phyloP scores from a whole-genome alignment of 139 green algal species.

The Tetradesmus obliquus region DNA sequence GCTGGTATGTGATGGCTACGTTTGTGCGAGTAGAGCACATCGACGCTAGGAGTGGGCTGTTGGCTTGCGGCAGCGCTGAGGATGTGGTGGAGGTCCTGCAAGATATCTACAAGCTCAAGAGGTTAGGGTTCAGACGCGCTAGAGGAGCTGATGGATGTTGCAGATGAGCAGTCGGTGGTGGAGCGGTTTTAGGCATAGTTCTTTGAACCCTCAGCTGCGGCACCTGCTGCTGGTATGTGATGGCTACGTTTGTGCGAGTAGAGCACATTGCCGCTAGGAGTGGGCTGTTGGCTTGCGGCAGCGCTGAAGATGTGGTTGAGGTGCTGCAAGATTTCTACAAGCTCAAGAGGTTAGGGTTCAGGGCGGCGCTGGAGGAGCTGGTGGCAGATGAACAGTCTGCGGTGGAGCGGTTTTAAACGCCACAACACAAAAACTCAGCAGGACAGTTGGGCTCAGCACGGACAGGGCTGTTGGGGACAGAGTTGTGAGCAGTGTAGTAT shows the following conservation, averaged over 20 bases:
- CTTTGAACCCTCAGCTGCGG: too few relatives aligned
- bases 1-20: too few relatives aligned
- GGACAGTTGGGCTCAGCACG: too few relatives aligned
- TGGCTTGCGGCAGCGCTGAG: background rate
- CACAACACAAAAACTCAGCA: too few relatives aligned
- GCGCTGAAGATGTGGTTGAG: background rate
- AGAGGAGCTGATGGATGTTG: background rate
- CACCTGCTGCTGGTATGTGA: too few relatives aligned
- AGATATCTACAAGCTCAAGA: conserved; percentile 40
- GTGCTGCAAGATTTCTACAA: conserved; percentile 34
- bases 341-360: conserved; percentile 41
- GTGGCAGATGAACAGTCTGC: background rate
- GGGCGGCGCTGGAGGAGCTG: conserved; percentile 17
- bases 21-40: too few relatives aligned
- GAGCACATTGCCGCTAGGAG: background rate
- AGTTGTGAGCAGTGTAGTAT: too few relatives aligned
- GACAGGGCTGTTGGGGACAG: too few relatives aligned
- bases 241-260: too few relatives aligned
- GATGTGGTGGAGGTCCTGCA: conserved; percentile 8
- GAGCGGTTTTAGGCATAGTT: background rate
- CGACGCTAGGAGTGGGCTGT: background rate
- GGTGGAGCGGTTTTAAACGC: background rate
- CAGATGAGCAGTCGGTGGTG: conserved; percentile 2
- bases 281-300: background rate
- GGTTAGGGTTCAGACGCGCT: conserved; percentile 30